Base-by-base conservation (phyloP, 2,329 filamentous ascomycete species). In the Stagonosporopsis tanaceti region DNA sequence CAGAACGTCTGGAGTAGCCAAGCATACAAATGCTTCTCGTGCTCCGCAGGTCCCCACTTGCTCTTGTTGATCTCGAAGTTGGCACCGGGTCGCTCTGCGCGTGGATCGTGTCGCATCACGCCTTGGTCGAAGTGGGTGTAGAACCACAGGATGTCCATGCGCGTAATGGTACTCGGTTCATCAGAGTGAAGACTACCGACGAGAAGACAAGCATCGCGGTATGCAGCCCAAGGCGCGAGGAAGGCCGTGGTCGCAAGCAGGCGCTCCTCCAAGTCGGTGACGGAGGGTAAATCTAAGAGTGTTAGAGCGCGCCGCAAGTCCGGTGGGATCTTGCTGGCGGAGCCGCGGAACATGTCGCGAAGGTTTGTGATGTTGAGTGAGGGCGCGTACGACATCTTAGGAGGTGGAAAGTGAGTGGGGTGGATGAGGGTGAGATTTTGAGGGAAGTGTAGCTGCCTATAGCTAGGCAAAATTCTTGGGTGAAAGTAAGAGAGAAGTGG, bases 121-220 rank as follows among this genome's bases (percentile, higher is more conserved):
- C 65, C 70, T 34, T 74, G 64, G 30, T 73, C 66, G 51, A 65
- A 75, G 9, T 66, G 63, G 7, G 69, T 75, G 52, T 76, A 76
- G 50, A 67, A 74, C 64, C 62, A 71, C 11, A 76, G 44, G 9
- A 76, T 58, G 11, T 69, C 70, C 4, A 50, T 47, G 20, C 66
- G 66, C 4, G 61, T 60, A 27, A 75, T 61, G 3, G 50, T 50
- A 2, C 62, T 66, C 4, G 60, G 30, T 34, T 62, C 61, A 2
- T 53, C 50, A 24, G 59, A 51, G 11, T 52, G 55, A 12, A 62
- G 45, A 3, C 62, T 52, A 17, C 62, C 60, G 12, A 70, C 22
- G 1, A 75, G 57, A 7, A 73, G 47, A 24, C 67, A 67, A 6
- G 46, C 50, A 54, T 76, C 73, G 38, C 73, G 71, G 47, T 70